These are phyloP conservation scores for Lyophyllum shimeji DNA, from an alignment of 768 basidiomycete species.

Conservation along the genomic window DNA sequence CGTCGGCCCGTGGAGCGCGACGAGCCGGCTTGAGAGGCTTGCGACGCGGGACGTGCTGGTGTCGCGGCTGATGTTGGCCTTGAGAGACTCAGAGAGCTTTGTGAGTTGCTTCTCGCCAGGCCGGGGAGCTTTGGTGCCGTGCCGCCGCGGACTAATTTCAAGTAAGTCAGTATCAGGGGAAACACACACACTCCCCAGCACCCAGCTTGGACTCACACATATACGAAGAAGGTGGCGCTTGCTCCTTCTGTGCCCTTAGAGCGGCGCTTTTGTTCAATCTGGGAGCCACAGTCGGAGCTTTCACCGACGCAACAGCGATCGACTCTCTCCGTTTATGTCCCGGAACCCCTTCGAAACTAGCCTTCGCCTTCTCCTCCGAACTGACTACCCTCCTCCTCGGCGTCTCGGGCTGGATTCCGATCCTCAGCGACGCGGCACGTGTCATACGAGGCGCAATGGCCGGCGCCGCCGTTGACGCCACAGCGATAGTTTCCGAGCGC, in stretches of 20 bases:
- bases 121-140: slow-evolving; percentile 42
- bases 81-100: slow-evolving; percentile 24
- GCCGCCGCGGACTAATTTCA: slow-evolving; percentile 44
- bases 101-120: slow-evolving; percentile 45
- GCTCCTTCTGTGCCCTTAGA: slow-evolving; percentile 60
- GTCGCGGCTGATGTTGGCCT: slow-evolving; percentile 14
- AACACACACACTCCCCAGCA: background rate
- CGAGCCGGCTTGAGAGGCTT: slow-evolving; percentile 29
- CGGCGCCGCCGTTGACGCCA: slow-evolving; percentile 76
- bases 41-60: slow-evolving; percentile 19
- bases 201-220: slow-evolving; percentile 52
- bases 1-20: slow-evolving; percentile 14
- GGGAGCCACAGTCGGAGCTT: slow-evolving; percentile 66
- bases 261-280: slow-evolving; percentile 80
- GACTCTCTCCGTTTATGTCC: slow-evolving; percentile 81
- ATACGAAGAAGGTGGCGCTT: slow-evolving; percentile 63
- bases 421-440: slow-evolving; percentile 67
- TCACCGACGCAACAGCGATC: slow-evolving; percentile 67
- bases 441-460: slow-evolving; percentile 73
- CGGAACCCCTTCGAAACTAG: slow-evolving; percentile 76
- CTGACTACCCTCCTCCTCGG: slow-evolving; percentile 38
- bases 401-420: slow-evolving; percentile 48
- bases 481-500: slow-evolving; percentile 61
- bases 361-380: slow-evolving; percentile 35
- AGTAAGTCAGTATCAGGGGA: background rate